Percentiles rank a stretch among this genome's conserved stretches.
Conservation (phyloP, 176 grass and related monocot genomes). For the Bolboschoenus planiculmis region DNA sequence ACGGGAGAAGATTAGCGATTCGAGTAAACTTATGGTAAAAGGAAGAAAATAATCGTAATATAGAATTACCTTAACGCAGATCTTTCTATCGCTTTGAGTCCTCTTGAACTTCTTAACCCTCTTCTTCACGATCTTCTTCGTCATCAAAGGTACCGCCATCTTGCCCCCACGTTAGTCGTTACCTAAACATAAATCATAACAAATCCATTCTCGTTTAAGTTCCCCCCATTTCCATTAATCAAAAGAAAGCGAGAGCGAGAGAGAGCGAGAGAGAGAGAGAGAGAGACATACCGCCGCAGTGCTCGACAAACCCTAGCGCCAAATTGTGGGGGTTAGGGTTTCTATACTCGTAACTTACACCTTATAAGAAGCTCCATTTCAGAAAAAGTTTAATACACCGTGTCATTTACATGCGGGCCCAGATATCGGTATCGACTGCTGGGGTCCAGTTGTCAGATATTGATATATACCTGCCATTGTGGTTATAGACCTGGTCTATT, state of each 20-base stretch:
- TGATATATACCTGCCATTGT: too few species aligned
- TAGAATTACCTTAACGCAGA: slow-evolving; percentile 46
- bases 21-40: background rate
- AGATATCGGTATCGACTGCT: background rate
- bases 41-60: background rate
- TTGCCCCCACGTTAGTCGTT: background rate
- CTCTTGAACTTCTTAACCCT: slow-evolving; percentile 72
- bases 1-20: background rate
- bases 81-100: slow-evolving; percentile 60
- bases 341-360: background rate
- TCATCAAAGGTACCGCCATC: slow-evolving; percentile 65
- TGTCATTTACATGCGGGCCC: background rate
- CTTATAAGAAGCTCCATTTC: background rate
- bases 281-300: slow-evolving; percentile 9
- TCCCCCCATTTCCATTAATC: background rate
- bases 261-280: background rate
- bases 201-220: background rate
- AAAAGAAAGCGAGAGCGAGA: background rate
- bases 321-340: slow-evolving; percentile 7
- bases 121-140: slow-evolving; percentile 77
- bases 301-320: background rate
- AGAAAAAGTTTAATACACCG: background rate
- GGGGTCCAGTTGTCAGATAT: background rate
- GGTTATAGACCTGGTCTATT: background rate
- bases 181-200: background rate